A percentile compares a stretch with the other conserved stretches of the same genome.
Conservation (phyloP, 345 rosid species). For the Abelmoschus esculentus region DNA sequence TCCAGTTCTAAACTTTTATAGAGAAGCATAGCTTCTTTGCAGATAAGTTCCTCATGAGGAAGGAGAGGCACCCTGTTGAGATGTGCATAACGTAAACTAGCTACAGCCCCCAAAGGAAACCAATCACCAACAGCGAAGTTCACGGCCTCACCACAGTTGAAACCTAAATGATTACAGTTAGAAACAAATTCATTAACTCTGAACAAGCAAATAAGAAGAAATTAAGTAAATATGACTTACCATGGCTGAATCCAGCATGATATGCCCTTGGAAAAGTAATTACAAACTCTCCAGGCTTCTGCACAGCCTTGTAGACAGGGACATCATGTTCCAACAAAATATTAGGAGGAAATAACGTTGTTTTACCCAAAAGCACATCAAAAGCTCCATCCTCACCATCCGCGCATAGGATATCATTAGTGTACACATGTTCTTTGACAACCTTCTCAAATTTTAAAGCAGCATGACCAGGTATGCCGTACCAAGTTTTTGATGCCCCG, state of each 20-base stretch:
- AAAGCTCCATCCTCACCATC: conserved; percentile 98
- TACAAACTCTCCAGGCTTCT: conserved; percentile 92
- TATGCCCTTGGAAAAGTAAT: conserved; percentile 94
- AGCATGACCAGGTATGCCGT: conserved; percentile 90
- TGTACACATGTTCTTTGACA: conserved; percentile 78
- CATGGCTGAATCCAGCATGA: conserved; percentile 99
- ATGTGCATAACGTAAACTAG: conserved; percentile 83
- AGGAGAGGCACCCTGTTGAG: conserved; percentile 88
- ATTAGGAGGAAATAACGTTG: conserved; percentile 89
- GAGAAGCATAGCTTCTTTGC: conserved; percentile 92
- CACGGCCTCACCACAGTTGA: conserved; percentile 99
- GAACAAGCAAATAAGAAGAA: not conserved
- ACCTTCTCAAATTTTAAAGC: conserved; percentile 90
- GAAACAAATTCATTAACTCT: conserved; percentile 7
- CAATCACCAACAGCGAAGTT: conserved; percentile 96
- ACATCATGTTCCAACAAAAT: conserved; percentile 72
- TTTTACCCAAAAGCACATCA: conserved; percentile 93
- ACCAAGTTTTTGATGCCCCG: conserved; percentile 99
- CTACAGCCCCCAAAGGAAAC: conserved; percentile 92
- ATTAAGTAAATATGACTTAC: conserved; percentile 25
- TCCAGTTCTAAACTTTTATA: conserved; percentile 39
- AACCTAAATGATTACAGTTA: conserved; percentile 45
- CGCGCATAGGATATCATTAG: conserved; percentile 54
- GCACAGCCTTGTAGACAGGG: conserved; percentile 95
- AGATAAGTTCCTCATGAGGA: conserved; percentile 94